phyloP scores from a whole-genome alignment of 1,284 basidiomycete species.

The Leccinum subrobustum region DNA sequence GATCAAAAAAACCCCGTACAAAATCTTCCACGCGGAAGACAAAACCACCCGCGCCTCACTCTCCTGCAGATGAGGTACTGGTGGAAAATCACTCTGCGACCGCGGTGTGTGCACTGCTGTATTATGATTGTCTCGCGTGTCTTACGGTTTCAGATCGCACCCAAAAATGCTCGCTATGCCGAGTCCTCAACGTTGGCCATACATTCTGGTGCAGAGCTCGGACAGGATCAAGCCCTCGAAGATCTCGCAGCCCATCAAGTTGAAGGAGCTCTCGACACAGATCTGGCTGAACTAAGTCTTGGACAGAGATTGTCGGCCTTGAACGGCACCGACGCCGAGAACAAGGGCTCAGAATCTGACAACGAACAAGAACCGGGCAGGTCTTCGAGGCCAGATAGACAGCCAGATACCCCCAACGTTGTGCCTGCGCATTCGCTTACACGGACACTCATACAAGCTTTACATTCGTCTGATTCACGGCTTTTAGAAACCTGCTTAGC shows the following conservation, averaged over 20 bases:
- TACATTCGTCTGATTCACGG: slow-evolving; percentile 91
- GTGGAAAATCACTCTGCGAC: slow-evolving; percentile 24
- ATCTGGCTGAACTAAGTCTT: slow-evolving; percentile 86
- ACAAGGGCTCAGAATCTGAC: slow-evolving; percentile 37
- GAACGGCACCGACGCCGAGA: slow-evolving; percentile 45
- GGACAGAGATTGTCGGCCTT: slow-evolving; percentile 83
- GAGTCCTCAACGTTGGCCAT: slow-evolving; percentile 63
- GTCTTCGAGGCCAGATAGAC: slow-evolving; percentile 32
- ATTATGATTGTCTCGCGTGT: background rate
- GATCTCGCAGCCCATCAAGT: slow-evolving; percentile 48
- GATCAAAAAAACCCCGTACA: slow-evolving; percentile 49
- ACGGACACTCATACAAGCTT: slow-evolving; percentile 92
- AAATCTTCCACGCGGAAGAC: slow-evolving; percentile 57
- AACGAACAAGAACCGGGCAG: slow-evolving; percentile 41
- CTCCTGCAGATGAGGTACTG: slow-evolving; percentile 22
- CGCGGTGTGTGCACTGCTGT: slow-evolving; percentile 14
- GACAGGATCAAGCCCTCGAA: slow-evolving; percentile 57
- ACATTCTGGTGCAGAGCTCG: slow-evolving; percentile 60
- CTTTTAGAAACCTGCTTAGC: slow-evolving; percentile 87
- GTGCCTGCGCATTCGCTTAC: slow-evolving; percentile 89
- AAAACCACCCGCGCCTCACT: background rate
- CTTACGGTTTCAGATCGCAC: slow-evolving; percentile 35
- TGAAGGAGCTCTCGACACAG: slow-evolving; percentile 75
- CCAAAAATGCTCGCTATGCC: slow-evolving; percentile 57
- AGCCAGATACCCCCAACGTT: slow-evolving; percentile 38